phyloP scores from a whole-genome alignment of 73 alveolate genomes.

The Paramecium sexaurelia region DNA sequence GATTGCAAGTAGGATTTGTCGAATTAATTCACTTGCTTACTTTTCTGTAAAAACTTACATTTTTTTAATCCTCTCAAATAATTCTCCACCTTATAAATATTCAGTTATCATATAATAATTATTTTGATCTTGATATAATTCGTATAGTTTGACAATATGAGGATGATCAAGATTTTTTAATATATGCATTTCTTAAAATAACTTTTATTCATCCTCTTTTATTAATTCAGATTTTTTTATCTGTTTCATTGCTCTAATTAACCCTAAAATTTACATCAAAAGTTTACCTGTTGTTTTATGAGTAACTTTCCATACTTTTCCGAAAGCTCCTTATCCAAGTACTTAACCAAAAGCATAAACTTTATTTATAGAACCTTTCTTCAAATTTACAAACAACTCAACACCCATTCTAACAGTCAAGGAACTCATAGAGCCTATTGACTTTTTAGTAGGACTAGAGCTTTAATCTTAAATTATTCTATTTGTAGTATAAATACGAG shows the following conservation, averaged over 20 bases:
- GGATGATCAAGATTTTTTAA: constrained; percentile 92
- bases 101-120: constrained; percentile 88
- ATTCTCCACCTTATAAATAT: constrained; percentile 70
- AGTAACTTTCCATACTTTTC: constrained; percentile 58
- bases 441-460: constrained; percentile 49
- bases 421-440: not conserved
- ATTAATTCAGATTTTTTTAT: constrained; percentile 79
- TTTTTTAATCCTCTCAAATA: constrained; percentile 71
- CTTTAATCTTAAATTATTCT: not conserved
- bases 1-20: constrained; percentile 75
- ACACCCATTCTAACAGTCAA: not conserved
- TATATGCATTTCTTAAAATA: constrained; percentile 79
- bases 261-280: not conserved
- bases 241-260: constrained; percentile 86
- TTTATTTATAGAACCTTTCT: constrained; percentile 2
- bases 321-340: constrained; percentile 49
- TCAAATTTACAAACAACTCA: constrained; percentile 38
- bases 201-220: constrained; percentile 62
- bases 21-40: constrained; percentile 69
- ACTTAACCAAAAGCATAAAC: constrained; percentile 14
- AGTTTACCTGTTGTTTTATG: constrained; percentile 35
- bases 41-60: constrained; percentile 70
- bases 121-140: constrained; percentile 82
- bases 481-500: not conserved
- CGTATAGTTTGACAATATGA: constrained; percentile 86